Conservation (phyloP, 2,329 filamentous ascomycete species). For the Stagonosporopsis tanaceti region DNA sequence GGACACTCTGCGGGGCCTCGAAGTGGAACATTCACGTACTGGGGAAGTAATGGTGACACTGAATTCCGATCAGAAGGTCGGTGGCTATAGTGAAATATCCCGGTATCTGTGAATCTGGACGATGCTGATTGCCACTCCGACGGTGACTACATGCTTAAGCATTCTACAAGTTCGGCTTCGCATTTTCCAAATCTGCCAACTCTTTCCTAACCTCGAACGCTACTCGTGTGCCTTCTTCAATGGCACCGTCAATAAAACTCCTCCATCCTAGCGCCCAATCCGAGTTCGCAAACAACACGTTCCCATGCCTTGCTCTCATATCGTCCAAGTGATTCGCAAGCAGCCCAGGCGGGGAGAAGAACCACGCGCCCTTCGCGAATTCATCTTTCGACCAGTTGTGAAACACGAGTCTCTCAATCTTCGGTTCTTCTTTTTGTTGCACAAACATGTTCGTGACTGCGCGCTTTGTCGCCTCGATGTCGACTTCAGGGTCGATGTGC, state of each 20-base stretch:
- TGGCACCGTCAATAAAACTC: conserved; percentile 61
- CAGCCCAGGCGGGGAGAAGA: conserved; percentile 46
- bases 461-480: conserved; percentile 47
- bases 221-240: conserved; percentile 55
- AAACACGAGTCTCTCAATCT: conserved; percentile 48
- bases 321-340: conserved; percentile 51
- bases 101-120: background rate
- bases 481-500: conserved; percentile 56
- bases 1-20: background rate
- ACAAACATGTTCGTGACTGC: conserved; percentile 45
- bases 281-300: conserved; percentile 57
- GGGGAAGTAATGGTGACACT: background rate
- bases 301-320: conserved; percentile 54
- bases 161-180: background rate
- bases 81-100: too few relatives aligned
- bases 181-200: background rate
- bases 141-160: background rate
- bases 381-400: conserved; percentile 61
- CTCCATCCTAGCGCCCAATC: conserved; percentile 62
- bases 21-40: background rate
- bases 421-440: conserved; percentile 10
- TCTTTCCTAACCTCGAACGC: conserved; percentile 42
- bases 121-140: background rate
- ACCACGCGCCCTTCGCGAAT: conserved; percentile 55
- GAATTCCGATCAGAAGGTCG: too few relatives aligned